These are phyloP conservation scores for Lachancea cidri DNA, from an alignment of 805 yeast genomes.

Conservation along the genomic window DNA sequence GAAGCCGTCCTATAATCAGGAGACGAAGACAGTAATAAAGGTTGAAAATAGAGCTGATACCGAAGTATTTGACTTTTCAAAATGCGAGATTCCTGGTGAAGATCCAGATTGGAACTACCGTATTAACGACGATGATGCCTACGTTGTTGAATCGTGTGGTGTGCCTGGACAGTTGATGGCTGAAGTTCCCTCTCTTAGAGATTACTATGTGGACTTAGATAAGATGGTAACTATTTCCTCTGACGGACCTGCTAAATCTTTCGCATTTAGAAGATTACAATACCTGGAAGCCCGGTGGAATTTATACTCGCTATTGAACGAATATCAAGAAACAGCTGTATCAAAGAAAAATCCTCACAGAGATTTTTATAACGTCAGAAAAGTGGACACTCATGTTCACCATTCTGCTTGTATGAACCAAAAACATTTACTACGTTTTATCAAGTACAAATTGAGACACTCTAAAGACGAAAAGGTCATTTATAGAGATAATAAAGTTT, in stretches of 20 bases:
- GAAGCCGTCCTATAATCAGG: constrained; percentile 73
- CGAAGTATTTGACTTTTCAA: constrained; percentile 37
- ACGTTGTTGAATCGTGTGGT: constrained; percentile 46
- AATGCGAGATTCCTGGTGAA: constrained; percentile 41
- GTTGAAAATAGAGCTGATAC: constrained; percentile 38
- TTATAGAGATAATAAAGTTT: constrained; percentile 82
- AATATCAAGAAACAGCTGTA: constrained; percentile 86
- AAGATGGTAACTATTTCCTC: constrained; percentile 68
- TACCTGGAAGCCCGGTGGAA: constrained; percentile 97
- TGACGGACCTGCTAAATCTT: constrained; percentile 95
- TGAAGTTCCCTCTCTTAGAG: constrained; percentile 75
- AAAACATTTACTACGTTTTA: constrained; percentile 89
- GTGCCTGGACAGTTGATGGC: constrained; percentile 37
- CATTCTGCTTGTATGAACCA: constrained; percentile 99
- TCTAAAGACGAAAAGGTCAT: constrained; percentile 86
- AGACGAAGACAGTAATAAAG: constrained; percentile 46
- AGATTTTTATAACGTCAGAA: constrained; percentile 47
- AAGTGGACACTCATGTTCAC: constrained; percentile 82
- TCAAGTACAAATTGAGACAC: constrained; percentile 89
- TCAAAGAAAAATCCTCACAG: constrained; percentile 93
- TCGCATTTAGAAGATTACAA: constrained; percentile 90
- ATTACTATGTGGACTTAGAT: constrained; percentile 80
- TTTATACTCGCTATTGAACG: constrained; percentile 79
- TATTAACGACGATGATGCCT: constrained; percentile 61
- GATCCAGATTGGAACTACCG: constrained; percentile 52